Conservation (phyloP, 441 rosid genomes). For the Erodium texanum region DNA sequence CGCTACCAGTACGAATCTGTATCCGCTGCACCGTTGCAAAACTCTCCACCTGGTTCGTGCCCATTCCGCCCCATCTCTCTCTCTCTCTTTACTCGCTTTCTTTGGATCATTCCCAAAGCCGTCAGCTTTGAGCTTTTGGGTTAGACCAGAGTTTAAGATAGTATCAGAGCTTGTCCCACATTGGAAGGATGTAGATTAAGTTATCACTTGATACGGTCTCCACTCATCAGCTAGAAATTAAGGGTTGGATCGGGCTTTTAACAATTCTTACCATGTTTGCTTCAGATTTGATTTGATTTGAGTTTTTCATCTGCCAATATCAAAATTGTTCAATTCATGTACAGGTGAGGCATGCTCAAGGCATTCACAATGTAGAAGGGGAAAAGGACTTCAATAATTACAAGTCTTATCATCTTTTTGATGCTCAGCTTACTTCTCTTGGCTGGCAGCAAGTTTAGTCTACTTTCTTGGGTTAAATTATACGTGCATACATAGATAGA, state of each 20-base stretch:
- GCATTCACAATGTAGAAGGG: constrained; percentile 49
- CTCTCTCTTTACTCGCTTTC: neutral
- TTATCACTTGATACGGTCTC: no score
- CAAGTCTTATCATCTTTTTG: constrained; percentile 34
- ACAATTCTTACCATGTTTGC: neutral
- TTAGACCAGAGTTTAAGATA: no score
- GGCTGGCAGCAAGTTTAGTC: constrained; percentile 41
- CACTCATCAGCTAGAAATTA: no score
- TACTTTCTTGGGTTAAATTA: no score
- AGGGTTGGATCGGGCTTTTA: no score
- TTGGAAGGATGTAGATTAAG: no score
- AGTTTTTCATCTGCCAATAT: no score
- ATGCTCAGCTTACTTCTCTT: constrained; percentile 40
- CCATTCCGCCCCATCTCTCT: no score
- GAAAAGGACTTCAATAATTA: constrained; percentile 26
- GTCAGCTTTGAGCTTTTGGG: no score
- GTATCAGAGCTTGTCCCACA: no score
- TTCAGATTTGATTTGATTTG: neutral
- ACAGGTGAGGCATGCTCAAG: constrained; percentile 52
- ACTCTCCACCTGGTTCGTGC: constrained; percentile 18
- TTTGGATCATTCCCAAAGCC: no score
- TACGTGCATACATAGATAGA: no score
- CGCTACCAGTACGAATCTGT: constrained; percentile 3
- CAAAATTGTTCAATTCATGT: neutral
- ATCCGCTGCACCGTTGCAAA: constrained; percentile 19